These are phyloP conservation scores for Phycomyces nitens DNA, from an alignment of 192 early-diverging fungal genomes.

Conservation along the genomic window DNA sequence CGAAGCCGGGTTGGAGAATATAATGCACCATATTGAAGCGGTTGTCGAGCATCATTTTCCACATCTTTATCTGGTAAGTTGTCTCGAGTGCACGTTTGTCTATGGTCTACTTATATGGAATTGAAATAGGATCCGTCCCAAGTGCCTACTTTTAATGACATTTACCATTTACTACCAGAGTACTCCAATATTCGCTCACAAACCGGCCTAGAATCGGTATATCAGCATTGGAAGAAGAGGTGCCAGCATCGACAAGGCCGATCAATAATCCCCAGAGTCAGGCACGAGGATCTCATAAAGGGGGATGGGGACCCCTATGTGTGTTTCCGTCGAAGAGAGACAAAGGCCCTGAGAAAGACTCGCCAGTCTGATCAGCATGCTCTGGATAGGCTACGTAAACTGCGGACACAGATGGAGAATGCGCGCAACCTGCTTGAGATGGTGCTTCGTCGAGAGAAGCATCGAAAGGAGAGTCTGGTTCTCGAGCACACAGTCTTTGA, in stretches of 20 bases:
- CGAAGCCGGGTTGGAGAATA: slow-evolving; percentile 75
- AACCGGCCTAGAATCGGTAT: slow-evolving; percentile 21
- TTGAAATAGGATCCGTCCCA: slow-evolving; percentile 13
- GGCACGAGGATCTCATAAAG: slow-evolving; percentile 62
- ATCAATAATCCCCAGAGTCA: slow-evolving; percentile 55
- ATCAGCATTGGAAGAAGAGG: slow-evolving; percentile 53
- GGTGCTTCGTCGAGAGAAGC: slow-evolving; percentile 73
- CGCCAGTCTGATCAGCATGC: slow-evolving; percentile 81
- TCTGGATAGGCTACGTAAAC: slow-evolving; percentile 77
- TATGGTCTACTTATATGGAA: not conserved
- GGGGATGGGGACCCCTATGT: slow-evolving; percentile 90
- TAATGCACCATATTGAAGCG: slow-evolving; percentile 61
- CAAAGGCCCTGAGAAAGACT: slow-evolving; percentile 83
- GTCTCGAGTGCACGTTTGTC: not conserved
- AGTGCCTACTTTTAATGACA: slow-evolving; percentile 11
- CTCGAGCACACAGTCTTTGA: slow-evolving; percentile 79
- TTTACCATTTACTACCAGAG: slow-evolving; percentile 9
- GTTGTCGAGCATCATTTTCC: slow-evolving; percentile 33
- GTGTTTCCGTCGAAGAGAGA: slow-evolving; percentile 95
- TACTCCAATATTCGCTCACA: slow-evolving; percentile 15
- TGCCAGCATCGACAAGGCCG: slow-evolving; percentile 45
- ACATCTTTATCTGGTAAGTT: slow-evolving; percentile 30
- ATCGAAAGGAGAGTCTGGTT: slow-evolving; percentile 67
- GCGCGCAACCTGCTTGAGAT: slow-evolving; percentile 78
- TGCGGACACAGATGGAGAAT: slow-evolving; percentile 76